phyloP scores from a whole-genome alignment of 352 stramenopile genomes.

The Halophytophthora batemanensis region DNA sequence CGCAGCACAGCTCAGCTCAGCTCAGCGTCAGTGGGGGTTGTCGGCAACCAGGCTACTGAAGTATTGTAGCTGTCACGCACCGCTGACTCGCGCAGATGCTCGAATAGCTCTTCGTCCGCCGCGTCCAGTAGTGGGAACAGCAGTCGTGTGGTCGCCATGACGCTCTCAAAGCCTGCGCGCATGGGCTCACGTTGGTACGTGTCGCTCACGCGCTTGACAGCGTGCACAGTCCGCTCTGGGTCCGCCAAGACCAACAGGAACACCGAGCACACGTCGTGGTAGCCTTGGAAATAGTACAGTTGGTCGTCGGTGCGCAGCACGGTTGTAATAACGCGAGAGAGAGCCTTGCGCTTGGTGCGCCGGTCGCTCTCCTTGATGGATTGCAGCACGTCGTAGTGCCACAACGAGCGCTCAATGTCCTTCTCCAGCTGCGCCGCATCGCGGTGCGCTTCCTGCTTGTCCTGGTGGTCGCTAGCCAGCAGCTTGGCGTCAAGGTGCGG shows the following conservation, averaged over 20 bases:
- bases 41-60: background rate
- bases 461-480: slow-evolving; percentile 10
- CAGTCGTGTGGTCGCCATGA: slow-evolving; percentile 62
- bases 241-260: slow-evolving; percentile 82
- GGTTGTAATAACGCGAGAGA: slow-evolving; percentile 59
- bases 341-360: slow-evolving; percentile 46
- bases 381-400: slow-evolving; percentile 72
- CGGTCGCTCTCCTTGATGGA: slow-evolving; percentile 64
- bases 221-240: slow-evolving; percentile 49
- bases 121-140: slow-evolving; percentile 67
- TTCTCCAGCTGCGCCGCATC: slow-evolving; percentile 77
- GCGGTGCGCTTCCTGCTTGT: slow-evolving; percentile 25
- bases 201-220: slow-evolving; percentile 69
- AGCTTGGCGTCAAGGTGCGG: background rate
- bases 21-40: slow-evolving; percentile 2
- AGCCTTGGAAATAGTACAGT: slow-evolving; percentile 89
- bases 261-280: slow-evolving; percentile 91
- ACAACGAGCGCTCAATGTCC: slow-evolving; percentile 84
- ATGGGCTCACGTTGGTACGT: slow-evolving; percentile 91
- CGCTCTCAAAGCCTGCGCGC: slow-evolving; percentile 75
- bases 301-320: slow-evolving; percentile 45
- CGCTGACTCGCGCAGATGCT: slow-evolving; percentile 58
- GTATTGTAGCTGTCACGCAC: slow-evolving; percentile 25
- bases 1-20: slow-evolving; percentile 32
- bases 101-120: slow-evolving; percentile 60